A percentile compares a stretch with the other conserved stretches of the same genome.
Evolutionary conservation across 202 grass and related monocot genomes (phyloP).

Genomic region (Alloteropsis angusta): DNA sequence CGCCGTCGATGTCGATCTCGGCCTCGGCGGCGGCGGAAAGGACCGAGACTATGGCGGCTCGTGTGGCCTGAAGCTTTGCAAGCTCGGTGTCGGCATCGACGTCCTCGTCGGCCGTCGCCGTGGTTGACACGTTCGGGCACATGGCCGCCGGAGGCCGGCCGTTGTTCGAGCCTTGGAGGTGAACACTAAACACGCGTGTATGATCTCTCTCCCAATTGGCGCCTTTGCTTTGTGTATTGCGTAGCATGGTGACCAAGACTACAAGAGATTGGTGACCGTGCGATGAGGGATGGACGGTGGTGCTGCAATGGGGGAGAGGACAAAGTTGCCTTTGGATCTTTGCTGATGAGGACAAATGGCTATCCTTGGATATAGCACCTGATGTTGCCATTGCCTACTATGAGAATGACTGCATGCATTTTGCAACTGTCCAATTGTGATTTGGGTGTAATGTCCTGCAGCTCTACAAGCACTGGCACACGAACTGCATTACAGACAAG

Average conservation of each 20-base stretch:
- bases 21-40: constrained; percentile 10
- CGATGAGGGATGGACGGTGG: not conserved
- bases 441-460: not conserved
- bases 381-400: not conserved
- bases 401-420: not conserved
- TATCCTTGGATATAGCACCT: constrained; percentile 32
- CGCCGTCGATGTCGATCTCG: constrained; percentile 24
- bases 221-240: not conserved
- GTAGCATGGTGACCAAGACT: not conserved
- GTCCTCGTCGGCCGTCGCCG: not conserved
- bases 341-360: constrained; percentile 25
- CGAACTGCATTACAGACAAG: not conserved
- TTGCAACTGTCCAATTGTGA: not conserved
- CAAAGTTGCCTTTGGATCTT: not conserved
- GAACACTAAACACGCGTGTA: not conserved
- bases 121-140: constrained; percentile 16
- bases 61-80: constrained; percentile 16
- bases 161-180: not conserved
- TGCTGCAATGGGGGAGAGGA: not conserved
- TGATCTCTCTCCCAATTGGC: not conserved
- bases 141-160: constrained; percentile 26
- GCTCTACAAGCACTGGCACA: not conserved
- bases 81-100: constrained; percentile 5
- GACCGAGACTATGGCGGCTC: constrained; percentile 20
- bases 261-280: not conserved